A percentile compares a stretch with the other conserved stretches of the same genome.
Evolutionary conservation across 441 rosid species (phyloP).

Genomic region (Syzygium malaccense): DNA sequence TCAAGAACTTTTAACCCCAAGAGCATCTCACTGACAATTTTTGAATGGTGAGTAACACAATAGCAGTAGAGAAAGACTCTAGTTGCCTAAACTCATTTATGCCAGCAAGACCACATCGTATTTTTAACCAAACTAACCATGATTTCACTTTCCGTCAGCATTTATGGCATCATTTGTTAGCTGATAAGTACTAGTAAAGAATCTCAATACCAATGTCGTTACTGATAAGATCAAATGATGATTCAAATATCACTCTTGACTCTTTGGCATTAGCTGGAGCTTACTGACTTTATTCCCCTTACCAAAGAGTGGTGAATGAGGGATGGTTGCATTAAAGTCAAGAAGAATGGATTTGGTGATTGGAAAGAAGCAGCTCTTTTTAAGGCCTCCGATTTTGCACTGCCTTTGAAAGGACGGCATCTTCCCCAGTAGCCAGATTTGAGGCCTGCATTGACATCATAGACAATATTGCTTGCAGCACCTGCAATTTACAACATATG

Average conservation of each 20-base stretch:
- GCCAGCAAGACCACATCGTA: neutral
- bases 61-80: neutral
- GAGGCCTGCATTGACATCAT: neutral
- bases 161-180: neutral
- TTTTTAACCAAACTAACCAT: neutral
- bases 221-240: neutral
- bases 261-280: neutral
- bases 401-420: neutral
- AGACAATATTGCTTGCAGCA: neutral
- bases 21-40: neutral
- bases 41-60: neutral
- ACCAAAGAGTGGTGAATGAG: neutral
- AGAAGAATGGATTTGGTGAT: neutral
- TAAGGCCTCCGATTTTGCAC: neutral
- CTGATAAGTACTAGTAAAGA: neutral
- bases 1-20: neutral
- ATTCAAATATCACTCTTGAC: neutral
- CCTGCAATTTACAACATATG: neutral
- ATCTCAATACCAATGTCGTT: neutral
- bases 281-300: neutral
- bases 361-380: neutral
- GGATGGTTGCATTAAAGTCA: neutral
- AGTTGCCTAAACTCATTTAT: neutral
- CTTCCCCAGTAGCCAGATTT: neutral
- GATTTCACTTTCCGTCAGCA: neutral